Percentiles rank a stretch among this genome's conserved stretches.
Evolutionary conservation across 2,329 filamentous ascomycete species (phyloP).

Genomic region (Fusarium sacchari): DNA sequence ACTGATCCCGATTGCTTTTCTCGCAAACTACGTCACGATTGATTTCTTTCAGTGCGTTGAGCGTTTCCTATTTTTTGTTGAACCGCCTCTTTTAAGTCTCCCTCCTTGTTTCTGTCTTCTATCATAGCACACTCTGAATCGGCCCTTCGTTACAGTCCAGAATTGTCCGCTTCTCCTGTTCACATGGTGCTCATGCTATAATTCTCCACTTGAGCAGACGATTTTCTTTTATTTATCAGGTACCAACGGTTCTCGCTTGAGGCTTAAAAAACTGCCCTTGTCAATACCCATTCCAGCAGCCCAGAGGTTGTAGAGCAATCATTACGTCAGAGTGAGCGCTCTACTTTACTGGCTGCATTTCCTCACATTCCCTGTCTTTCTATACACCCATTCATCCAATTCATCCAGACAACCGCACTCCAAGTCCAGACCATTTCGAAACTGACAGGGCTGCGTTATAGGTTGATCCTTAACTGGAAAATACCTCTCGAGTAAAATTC

Average conservation of each 20-base stretch:
- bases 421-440: conserved; percentile 15
- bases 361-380: conserved; percentile 31
- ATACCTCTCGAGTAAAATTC: conserved; percentile 4
- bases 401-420: conserved; percentile 17
- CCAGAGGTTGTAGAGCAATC: conserved; percentile 9
- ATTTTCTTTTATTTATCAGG: conserved; percentile 23
- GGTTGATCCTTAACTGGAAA: conserved; percentile 20
- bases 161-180: not conserved
- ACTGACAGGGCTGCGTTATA: conserved; percentile 27
- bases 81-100: not conserved
- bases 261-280: conserved; percentile 26
- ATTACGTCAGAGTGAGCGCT: conserved; percentile 42
- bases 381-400: conserved; percentile 10
- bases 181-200: conserved; percentile 7
- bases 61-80: conserved; percentile 13
- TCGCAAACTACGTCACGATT: conserved; percentile 38
- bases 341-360: conserved; percentile 31
- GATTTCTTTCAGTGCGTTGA: conserved; percentile 1
- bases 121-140: conserved; percentile 4
- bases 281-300: conserved; percentile 16
- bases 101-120: conserved; percentile 5
- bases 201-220: conserved; percentile 26
- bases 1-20: conserved; percentile 24
- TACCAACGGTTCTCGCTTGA: conserved; percentile 28
- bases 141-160: conserved; percentile 18